Evolutionary conservation across 164 flowering plant species (phyloP), one percentile per base, ranked within the genome.

Genomic region (Magnolia officinalis): DNA sequence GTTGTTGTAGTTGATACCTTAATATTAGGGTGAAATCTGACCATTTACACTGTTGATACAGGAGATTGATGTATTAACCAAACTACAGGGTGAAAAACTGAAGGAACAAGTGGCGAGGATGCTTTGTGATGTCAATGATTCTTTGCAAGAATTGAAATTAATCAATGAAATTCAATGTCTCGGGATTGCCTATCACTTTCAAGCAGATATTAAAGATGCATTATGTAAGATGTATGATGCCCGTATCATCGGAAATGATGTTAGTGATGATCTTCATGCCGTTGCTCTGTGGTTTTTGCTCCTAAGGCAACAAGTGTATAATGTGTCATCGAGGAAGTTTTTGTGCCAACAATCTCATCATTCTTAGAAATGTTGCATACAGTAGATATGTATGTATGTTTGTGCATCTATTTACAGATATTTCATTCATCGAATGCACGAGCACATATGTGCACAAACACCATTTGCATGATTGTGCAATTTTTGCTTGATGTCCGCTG

Each of bases 271-370:
- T 70, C 49, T 76, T 20, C 69, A 59, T 10, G 18, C 21, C 9
- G 21, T 76, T 4, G 20, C 78, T 11, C 69, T 76, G 29, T 51
- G 67, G 11, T 76, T 76, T 61, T 24, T 69, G n/a, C 69, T 76
- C 0, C 67, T 76, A n/a, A 76, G 78, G 61, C 78, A 76, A 76
- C 31, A 70, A 13, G 78, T 69, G 11, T 70, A 76, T 26, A 29
- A 61, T 13, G 69, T 45, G 31, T 61, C 78, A 4, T 58, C 67
- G 0, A 65, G 78, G 70, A n/a, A 70, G 65, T 26, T 11, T 6
- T 26, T 73, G 16, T 26, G 8, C 26, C 20, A 29, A 21, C 19
- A 4, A 19, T 11, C 8, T 18, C 7, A 55, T 10, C 24, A 14
- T 72, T 19, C 45, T 55, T 2, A 4, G 8, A 2, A 23, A 26